Evolutionary conservation across 1,284 basidiomycete species (phyloP).

Genomic region (Dichomitus squalens): DNA sequence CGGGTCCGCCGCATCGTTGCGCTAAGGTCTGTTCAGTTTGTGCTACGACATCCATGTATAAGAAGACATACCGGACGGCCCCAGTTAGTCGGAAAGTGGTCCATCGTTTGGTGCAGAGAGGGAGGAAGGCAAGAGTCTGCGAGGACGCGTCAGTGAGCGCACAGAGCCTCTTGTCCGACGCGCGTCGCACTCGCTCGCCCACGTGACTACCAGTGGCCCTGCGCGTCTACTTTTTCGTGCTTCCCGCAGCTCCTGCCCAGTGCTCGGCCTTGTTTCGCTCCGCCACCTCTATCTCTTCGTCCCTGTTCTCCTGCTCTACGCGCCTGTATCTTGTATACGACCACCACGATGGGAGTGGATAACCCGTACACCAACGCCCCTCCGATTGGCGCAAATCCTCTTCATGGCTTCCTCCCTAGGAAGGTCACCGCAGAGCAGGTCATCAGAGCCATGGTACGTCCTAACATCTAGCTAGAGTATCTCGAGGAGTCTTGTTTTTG

Average conservation of each 20-base stretch:
- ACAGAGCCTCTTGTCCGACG: conserved; percentile 13
- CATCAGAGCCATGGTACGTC: conserved; percentile 46
- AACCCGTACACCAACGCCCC: conserved; percentile 30
- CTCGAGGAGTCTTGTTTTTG: no score
- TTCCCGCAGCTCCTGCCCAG: not conserved
- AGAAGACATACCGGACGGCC: conserved; percentile 64
- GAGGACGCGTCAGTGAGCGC: conserved; percentile 3
- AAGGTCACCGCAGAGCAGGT: conserved; percentile 43
- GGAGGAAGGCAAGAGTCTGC: not conserved
- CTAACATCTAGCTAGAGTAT: no score
- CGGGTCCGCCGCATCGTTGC: conserved; percentile 71
- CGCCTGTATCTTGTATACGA: not conserved
- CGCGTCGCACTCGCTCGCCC: conserved; percentile 14
- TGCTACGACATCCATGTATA: not conserved
- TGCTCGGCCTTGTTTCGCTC: not conserved
- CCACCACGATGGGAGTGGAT: conserved; percentile 5
- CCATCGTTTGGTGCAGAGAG: conserved; percentile 49
- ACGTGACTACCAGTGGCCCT: conserved; percentile 10
- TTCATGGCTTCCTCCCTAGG: conserved; percentile 62
- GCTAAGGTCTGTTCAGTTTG: conserved; percentile 39
- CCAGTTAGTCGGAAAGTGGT: conserved; percentile 83
- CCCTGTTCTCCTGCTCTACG: not conserved
- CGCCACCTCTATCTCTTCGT: not conserved
- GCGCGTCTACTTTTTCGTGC: not conserved
- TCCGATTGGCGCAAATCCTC: conserved; percentile 38